These are phyloP conservation scores for Zygosaccharomyces kombuchaensis DNA, from an alignment of 805 yeast species.

Conservation along the genomic window DNA sequence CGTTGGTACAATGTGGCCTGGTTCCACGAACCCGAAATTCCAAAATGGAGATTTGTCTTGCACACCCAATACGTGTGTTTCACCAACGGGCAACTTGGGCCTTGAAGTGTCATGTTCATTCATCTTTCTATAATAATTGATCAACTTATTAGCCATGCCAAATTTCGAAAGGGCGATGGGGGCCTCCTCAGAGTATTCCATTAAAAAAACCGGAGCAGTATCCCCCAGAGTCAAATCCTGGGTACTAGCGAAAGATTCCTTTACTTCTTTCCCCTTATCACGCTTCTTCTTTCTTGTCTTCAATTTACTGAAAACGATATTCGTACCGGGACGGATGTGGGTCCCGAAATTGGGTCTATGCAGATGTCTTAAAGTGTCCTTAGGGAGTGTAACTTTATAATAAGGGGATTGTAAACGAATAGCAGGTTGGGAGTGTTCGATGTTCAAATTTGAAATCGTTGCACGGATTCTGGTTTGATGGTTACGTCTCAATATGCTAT, in stretches of 20 bases:
- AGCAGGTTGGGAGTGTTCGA: slow-evolving; percentile 91
- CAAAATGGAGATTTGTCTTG: slow-evolving; percentile 97
- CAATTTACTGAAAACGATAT: slow-evolving; percentile 68
- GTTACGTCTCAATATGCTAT: slow-evolving; percentile 75
- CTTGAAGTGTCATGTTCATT: slow-evolving; percentile 75
- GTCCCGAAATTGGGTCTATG: slow-evolving; percentile 68
- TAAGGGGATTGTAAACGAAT: slow-evolving; percentile 82
- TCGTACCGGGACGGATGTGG: slow-evolving; percentile 69
- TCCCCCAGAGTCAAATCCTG: slow-evolving; percentile 82
- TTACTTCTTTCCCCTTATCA: slow-evolving; percentile 78
- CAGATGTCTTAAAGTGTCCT: slow-evolving; percentile 65
- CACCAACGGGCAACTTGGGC: slow-evolving; percentile 87
- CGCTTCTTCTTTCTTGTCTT: slow-evolving; percentile 80
- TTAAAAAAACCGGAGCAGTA: slow-evolving; percentile 64
- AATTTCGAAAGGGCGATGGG: slow-evolving; percentile 80
- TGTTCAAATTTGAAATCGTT: slow-evolving; percentile 82
- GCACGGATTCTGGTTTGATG: slow-evolving; percentile 90
- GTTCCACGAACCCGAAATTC: slow-evolving; percentile 96
- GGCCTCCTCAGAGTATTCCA: slow-evolving; percentile 88
- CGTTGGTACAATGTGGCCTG: slow-evolving; percentile 91
- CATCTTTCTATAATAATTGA: slow-evolving; percentile 86
- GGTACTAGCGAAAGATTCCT: slow-evolving; percentile 66
- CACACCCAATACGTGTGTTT: slow-evolving; percentile 91
- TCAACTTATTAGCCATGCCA: slow-evolving; percentile 94
- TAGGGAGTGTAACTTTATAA: slow-evolving; percentile 71